Percentiles rank a stretch among this genome's conserved stretches.
These are phyloP conservation scores for Drechslerella coelobrocha DNA, from an alignment of 2,329 filamentous ascomycete genomes.

Conservation along the genomic window DNA sequence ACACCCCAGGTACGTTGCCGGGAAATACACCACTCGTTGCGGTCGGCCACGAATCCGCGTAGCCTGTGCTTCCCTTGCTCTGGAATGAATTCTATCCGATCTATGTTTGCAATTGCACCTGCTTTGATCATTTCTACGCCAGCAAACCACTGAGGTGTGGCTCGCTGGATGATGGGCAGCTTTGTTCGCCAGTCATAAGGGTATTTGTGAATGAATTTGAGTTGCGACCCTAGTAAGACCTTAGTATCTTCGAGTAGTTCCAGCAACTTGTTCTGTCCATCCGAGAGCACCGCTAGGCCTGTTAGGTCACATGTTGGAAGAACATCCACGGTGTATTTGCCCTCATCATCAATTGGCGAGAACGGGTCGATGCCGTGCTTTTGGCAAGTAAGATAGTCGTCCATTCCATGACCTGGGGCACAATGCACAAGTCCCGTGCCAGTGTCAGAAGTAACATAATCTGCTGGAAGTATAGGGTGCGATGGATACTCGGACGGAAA, in stretches of 20 bases:
- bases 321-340: slow-evolving; percentile 79
- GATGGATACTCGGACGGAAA: slow-evolving; percentile 65
- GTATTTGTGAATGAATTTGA: slow-evolving; percentile 86
- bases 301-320: slow-evolving; percentile 76
- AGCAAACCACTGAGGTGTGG: slow-evolving; percentile 97
- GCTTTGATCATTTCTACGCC: slow-evolving; percentile 84
- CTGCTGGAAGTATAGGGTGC: slow-evolving; percentile 79
- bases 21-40: slow-evolving; percentile 98
- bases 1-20: slow-evolving; percentile 95
- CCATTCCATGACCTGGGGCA: slow-evolving; percentile 93
- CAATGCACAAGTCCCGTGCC: slow-evolving; percentile 94
- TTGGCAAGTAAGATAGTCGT: slow-evolving; percentile 86
- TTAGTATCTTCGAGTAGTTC: slow-evolving; percentile 68
- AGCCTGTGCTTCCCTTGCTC: slow-evolving; percentile 75
- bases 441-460: slow-evolving; percentile 88
- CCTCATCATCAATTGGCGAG: slow-evolving; percentile 82
- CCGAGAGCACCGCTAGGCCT: slow-evolving; percentile 74
- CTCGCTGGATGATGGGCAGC: slow-evolving; percentile 84
- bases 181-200: slow-evolving; percentile 98
- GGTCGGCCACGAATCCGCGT: slow-evolving; percentile 82
- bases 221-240: slow-evolving; percentile 69
- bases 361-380: slow-evolving; percentile 73
- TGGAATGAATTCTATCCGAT: slow-evolving; percentile 79
- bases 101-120: slow-evolving; percentile 72
- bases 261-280: slow-evolving; percentile 74